Evolutionary conservation across 1,284 basidiomycete species (phyloP).

Genomic region (Pseudozyma pruni): DNA sequence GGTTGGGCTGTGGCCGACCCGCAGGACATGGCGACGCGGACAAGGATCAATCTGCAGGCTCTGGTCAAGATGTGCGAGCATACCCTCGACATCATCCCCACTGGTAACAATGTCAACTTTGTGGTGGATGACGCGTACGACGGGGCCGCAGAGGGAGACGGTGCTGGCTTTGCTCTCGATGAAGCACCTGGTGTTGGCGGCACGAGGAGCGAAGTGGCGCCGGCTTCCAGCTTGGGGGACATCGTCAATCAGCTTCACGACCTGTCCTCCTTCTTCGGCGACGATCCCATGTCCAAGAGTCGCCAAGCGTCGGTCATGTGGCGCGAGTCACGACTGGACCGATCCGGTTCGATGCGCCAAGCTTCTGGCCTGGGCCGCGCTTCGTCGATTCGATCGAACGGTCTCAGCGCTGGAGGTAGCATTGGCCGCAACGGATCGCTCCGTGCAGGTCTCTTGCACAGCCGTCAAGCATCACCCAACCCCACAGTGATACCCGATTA

Average conservation of each 20-base stretch:
- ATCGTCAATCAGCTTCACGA: constrained; percentile 65
- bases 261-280: constrained; percentile 63
- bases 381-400: constrained; percentile 20
- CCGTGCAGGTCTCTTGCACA: constrained; percentile 9
- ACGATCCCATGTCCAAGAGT: constrained; percentile 51
- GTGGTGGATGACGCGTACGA: constrained; percentile 56
- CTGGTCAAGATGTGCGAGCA: constrained; percentile 62
- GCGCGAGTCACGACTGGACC: constrained; percentile 42
- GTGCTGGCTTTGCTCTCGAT: constrained; percentile 29
- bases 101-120: constrained; percentile 59
- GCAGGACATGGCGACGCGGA: constrained; percentile 57
- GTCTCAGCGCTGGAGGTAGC: constrained; percentile 11
- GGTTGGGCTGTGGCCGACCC: constrained; percentile 63
- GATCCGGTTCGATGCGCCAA: constrained; percentile 31
- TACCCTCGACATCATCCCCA: constrained; percentile 52
- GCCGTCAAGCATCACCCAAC: constrained; percentile 38
- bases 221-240: constrained; percentile 48
- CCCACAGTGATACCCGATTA: constrained; percentile 33
- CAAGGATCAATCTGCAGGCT: constrained; percentile 59
- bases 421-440: constrained; percentile 13
- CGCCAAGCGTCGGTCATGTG: constrained; percentile 44
- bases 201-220: constrained; percentile 11
- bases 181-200: constrained; percentile 36
- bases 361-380: constrained; percentile 23
- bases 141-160: constrained; percentile 25